Base-by-base conservation (phyloP, 2,329 filamentous ascomycete genomes). In the Cercospora beticola region DNA sequence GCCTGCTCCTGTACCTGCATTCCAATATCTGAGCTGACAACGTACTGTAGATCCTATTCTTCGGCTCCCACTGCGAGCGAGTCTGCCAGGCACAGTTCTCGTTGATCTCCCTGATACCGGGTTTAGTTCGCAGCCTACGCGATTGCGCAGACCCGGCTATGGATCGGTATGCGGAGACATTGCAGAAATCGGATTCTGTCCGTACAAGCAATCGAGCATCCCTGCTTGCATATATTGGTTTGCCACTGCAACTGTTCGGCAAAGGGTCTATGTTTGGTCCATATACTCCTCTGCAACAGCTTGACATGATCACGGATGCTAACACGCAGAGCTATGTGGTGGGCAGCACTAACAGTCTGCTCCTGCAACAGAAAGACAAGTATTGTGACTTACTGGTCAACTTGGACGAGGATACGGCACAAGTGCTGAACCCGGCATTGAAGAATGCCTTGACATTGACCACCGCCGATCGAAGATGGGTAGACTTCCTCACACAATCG, bases 31-130 rank as follows among this genome's bases (percentile, higher is more conserved):
- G 23, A 62, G 59, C 68, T 74, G 62, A 74, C 68, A 28, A 16
- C 16, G n/a, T 10, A 46, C 18, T 33, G 40, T 74, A 97, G 94
- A 98, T 98, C 91, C 89, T 99, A 64, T 98, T 99, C 83, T 99
- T 98, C 76, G 94, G 95, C 70, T 93, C 94, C n/a, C 89, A 93
- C 75, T 98, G 95, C 80, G 95, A 99, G 81, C 88, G 92, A 72
- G 83, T 99, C 74, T 99, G 95, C 86, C 97, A 98, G 92, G 94
- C 97, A 82, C 95, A 99, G 80, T 99, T 98, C 82, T 95, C 94
- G 54, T 87, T 99, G 57, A 90, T 99, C 74, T 97, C 94, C 64
- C 85, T 99, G 76, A 96, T 99, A 82, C 95, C 95, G 58, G 93
- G 94, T 68, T 87, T 99, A 67, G 89, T 98, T 76, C 89, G 92